phyloP scores from a whole-genome alignment of 225 moss, liverwort and hornwort genomes.

The Pleurozium schreberi region DNA sequence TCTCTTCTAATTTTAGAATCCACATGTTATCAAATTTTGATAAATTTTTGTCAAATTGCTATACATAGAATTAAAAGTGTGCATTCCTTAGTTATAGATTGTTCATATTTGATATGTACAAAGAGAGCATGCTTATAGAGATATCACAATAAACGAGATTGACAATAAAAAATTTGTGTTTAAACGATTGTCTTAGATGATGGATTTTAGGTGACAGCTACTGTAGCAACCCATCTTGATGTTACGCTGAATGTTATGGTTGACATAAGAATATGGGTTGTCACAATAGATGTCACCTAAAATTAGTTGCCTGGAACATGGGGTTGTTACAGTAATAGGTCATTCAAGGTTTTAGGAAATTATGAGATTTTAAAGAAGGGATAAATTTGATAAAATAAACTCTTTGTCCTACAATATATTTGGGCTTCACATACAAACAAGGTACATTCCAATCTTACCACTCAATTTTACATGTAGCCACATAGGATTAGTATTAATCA shows the following conservation, averaged over 20 bases:
- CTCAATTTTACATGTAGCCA: not conserved
- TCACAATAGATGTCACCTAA: too few species aligned
- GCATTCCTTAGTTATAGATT: rapidly evolving
- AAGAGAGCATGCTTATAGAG: not conserved
- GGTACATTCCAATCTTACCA: not conserved
- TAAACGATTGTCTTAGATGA: too few species aligned
- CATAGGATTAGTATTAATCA: rapidly evolving
- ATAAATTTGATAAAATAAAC: not conserved
- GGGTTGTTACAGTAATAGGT: not conserved
- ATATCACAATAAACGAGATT: too few species aligned
- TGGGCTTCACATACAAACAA: rapidly evolving
- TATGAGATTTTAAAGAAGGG: rapidly evolving
- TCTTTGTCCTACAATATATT: too few species aligned
- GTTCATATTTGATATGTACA: not conserved
- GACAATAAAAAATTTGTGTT: too few species aligned
- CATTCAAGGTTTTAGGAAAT: not conserved
- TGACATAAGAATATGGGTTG: too few species aligned
- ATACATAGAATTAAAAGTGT: rapidly evolving
- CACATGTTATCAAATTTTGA: not conserved
- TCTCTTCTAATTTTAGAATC: not conserved
- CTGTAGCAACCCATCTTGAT: too few species aligned
- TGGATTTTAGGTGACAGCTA: too few species aligned
- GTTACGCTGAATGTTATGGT: too few species aligned
- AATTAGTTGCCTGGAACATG: too few species aligned
- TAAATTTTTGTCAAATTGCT: not conserved